Conservation (phyloP, 148 eudicot genomes). For the Rhododendron ferrugineum region DNA sequence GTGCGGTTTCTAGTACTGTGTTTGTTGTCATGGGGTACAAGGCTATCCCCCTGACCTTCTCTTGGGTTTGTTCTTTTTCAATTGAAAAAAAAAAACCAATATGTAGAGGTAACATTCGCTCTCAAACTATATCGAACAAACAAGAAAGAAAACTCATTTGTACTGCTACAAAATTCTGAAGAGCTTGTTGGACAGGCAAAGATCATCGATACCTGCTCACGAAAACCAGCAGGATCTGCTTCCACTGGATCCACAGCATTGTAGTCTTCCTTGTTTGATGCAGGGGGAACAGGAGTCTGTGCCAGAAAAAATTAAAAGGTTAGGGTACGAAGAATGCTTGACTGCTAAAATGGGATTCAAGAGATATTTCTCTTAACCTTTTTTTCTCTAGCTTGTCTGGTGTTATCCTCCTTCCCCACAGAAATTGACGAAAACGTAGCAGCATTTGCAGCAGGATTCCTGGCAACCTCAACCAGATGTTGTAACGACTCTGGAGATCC, state of each 20-base stretch:
- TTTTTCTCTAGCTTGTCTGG: constrained; percentile 58
- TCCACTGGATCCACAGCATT: constrained; percentile 43
- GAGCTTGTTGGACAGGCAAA: constrained; percentile 9
- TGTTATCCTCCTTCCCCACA: constrained; percentile 54
- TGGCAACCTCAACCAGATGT: constrained; percentile 78
- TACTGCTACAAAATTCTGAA: neutral
- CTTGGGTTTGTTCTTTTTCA: neutral
- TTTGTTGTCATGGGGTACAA: neutral
- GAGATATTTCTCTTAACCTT: constrained; percentile 36
- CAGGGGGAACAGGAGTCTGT: constrained; percentile 48
- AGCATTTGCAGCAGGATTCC: constrained; percentile 58
- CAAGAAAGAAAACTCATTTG: neutral
- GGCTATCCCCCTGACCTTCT: neutral
- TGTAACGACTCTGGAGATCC: constrained; percentile 91
- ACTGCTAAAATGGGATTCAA: neutral
- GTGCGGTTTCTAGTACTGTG: neutral
- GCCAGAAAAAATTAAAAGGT: constrained; percentile 8
- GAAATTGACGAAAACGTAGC: constrained; percentile 37
- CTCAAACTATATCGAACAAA: neutral
- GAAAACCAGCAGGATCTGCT: constrained; percentile 68
- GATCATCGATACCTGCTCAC: constrained; percentile 51
- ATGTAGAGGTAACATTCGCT: neutral
- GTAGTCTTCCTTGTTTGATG: constrained; percentile 61
- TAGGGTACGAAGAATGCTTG: neutral
- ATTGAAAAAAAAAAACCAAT: neutral